phyloP scores from a whole-genome alignment of 2,329 filamentous ascomycete species.

The Penicillium sp. region DNA sequence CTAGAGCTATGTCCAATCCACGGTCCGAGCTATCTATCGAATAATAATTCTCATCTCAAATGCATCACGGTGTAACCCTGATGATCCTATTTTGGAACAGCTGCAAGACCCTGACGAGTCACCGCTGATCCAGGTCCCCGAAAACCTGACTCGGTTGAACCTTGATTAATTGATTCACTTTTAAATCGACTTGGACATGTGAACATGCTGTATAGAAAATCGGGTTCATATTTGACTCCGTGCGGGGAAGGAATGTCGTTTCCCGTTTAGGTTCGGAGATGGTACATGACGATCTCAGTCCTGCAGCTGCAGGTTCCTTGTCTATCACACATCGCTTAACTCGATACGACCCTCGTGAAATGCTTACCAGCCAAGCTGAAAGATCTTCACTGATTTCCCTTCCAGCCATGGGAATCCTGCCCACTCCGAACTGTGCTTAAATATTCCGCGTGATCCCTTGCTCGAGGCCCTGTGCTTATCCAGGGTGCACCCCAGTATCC shows the following conservation, averaged over 20 bases:
- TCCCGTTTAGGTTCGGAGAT: conserved; percentile 15
- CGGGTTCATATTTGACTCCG: conserved; percentile 7
- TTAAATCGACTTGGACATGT: neutral
- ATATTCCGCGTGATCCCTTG: conserved; percentile 4
- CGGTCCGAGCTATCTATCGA: neutral
- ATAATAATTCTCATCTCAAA: neutral
- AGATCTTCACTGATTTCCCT: conserved; percentile 8
- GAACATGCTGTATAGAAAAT: neutral
- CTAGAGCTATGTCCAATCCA: neutral
- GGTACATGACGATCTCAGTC: conserved; percentile 9
- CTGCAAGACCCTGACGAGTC: neutral
- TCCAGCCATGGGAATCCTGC: neutral
- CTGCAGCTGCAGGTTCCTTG: conserved; percentile 4
- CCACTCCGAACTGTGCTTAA: conserved; percentile 2
- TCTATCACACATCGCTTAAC: conserved; percentile 18
- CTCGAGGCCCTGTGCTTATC: neutral
- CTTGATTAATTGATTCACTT: neutral
- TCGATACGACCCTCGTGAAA: conserved; percentile 13
- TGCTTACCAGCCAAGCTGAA: conserved; percentile 2
- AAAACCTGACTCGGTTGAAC: neutral
- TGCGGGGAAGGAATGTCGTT: conserved; percentile 15
- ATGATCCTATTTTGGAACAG: neutral
- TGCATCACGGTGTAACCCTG: conserved; percentile 1
- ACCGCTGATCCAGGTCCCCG: neutral
- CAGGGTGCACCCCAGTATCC: conserved; percentile 4